A percentile compares a stretch with the other conserved stretches of the same genome.
phyloP scores from a whole-genome alignment of 371 early-diverging fungal genomes.

The Haplosporangium sp. region DNA sequence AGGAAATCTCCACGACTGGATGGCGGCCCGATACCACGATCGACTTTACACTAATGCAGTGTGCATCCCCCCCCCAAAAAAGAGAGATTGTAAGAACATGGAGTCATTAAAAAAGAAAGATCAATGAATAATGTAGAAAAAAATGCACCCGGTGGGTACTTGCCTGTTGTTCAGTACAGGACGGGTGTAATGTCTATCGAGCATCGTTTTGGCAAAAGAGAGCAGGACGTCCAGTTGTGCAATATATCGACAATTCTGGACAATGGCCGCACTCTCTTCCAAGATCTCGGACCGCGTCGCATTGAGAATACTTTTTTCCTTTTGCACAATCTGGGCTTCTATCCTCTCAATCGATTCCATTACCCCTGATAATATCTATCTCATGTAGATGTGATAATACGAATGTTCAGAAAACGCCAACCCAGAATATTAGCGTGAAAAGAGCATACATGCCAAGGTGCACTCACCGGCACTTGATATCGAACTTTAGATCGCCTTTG shows the following conservation, averaged over 20 bases:
- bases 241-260: conserved; percentile 65
- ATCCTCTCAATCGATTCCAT: conserved; percentile 61
- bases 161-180: conserved; percentile 69
- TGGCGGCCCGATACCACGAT: conserved; percentile 78
- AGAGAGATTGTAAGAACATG: neutral
- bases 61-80: neutral
- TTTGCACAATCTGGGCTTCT: conserved; percentile 59
- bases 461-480: conserved; percentile 59
- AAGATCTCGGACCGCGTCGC: conserved; percentile 57
- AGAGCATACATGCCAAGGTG: neutral
- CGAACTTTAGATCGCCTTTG: conserved; percentile 57
- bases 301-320: conserved; percentile 63
- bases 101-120: neutral
- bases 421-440: neutral
- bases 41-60: conserved; percentile 10
- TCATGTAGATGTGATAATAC: neutral
- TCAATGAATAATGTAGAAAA: neutral
- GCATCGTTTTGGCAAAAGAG: conserved; percentile 68
- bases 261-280: conserved; percentile 59
- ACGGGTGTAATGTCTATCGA: conserved; percentile 63
- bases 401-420: neutral
- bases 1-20: conserved; percentile 86
- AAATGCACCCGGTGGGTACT: neutral
- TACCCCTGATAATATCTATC: conserved; percentile 46
- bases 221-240: conserved; percentile 79